Evolutionary conservation across 2,329 filamentous ascomycete genomes (phyloP), one percentile per base, ranked within the genome.

Genomic region (Talaromyces sp.): DNA sequence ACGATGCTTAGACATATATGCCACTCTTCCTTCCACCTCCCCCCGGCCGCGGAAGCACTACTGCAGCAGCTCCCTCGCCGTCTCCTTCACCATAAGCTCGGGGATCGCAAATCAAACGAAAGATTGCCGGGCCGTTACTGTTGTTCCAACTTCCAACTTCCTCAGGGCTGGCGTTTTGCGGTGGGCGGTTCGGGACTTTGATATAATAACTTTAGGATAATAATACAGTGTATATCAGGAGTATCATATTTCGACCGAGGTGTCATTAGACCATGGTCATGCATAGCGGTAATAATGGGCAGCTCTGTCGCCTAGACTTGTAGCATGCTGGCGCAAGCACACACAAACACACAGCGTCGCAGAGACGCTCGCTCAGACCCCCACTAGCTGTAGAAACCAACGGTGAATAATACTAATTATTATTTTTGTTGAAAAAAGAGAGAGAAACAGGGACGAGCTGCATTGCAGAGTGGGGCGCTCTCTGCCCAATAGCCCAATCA

Each of bases 21-120:
- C 86, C 85, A 16, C 77, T 89, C 57, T 87, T 89, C 74, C 72
- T 89, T 61, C 87, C 87, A 56, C 83, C 86, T 12, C 73, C 80
- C 53, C 73, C 77, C 33, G 73, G 65, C 36, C 63, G 63, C 18
- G 68, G 66, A 55, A 65, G 65, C 57, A 65, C 68, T 27, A 82
- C 83, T 44, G 77, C 81, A 65, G 76, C 83, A 33, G 71, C 81
- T 63, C 79, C 82, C 33, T 77, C 75, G 50, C 81, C 76, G 60
- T 77, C 71, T 62, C 73, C 78, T 57, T 78, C 69, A 54, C 57
- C 50, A 40, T 64, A 30, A 54, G 12, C 30, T 30, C n/a, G 12
- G 12, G 12, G 33, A 44, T 23, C 4, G 40, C 40, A 42, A 42
- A n/a, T 18, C 4, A 6, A 47, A 47, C 44, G 36, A 18, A 23